A percentile compares a stretch with the other conserved stretches of the same genome.
Evolutionary conservation across 352 stramenopile species (phyloP).

Genomic region (Phytophthora pseudosyringae): DNA sequence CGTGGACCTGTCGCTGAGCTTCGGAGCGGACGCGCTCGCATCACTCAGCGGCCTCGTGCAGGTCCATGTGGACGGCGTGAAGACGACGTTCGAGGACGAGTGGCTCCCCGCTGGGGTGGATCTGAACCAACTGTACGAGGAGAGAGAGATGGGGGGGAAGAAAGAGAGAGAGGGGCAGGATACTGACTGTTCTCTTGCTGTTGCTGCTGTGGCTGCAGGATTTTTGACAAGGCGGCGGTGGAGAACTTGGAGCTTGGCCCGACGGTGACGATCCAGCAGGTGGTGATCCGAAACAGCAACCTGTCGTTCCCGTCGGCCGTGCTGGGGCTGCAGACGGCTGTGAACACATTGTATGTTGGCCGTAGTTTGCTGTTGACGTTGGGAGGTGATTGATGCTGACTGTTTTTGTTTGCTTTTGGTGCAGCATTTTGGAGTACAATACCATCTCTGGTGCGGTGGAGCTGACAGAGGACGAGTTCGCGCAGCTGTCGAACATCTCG

Average conservation of each 20-base stretch:
- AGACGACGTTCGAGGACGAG: constrained; percentile 43
- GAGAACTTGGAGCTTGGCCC: constrained; percentile 41
- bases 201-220: constrained; percentile 29
- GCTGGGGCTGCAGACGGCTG: constrained; percentile 36
- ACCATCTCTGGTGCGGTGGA: constrained; percentile 43
- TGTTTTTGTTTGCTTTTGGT: constrained; percentile 1
- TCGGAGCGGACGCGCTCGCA: constrained; percentile 21
- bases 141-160: background rate
- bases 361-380: background rate
- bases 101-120: constrained; percentile 42
- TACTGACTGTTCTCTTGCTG: background rate
- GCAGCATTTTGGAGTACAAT: constrained; percentile 49
- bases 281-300: constrained; percentile 52
- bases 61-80: constrained; percentile 49
- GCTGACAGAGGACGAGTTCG: constrained; percentile 39
- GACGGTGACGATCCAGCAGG: constrained; percentile 42
- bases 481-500: constrained; percentile 35
- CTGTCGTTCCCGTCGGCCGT: constrained; percentile 56
- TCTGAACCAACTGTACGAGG: constrained; percentile 50
- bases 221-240: constrained; percentile 51
- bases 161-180: background rate
- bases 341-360: constrained; percentile 40
- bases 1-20: constrained; percentile 28
- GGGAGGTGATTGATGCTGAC: constrained; percentile 4
- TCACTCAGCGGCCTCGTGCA: constrained; percentile 39